Evolutionary conservation across 1,284 basidiomycete species (phyloP).

Genomic region (Leccinum pallidistipes): DNA sequence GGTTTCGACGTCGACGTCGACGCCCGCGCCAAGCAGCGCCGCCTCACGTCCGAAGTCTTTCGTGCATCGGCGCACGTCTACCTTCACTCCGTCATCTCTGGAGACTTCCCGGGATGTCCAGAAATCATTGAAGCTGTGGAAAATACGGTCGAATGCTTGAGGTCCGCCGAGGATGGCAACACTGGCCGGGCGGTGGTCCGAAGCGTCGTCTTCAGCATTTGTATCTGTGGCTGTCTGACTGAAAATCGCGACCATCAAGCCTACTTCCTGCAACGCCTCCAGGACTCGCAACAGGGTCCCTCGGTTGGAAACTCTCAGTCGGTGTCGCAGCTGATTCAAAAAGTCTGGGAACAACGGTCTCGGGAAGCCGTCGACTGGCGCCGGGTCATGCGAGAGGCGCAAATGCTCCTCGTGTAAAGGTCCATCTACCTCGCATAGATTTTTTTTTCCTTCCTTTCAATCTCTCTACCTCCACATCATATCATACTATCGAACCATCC

Average conservation of each 20-base stretch:
- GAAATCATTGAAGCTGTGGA: conserved; percentile 58
- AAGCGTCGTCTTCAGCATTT: conserved; percentile 76
- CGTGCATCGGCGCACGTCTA: conserved; percentile 71
- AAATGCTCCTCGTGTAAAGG: conserved; percentile 63
- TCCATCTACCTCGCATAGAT: not conserved
- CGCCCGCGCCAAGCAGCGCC: conserved; percentile 42
- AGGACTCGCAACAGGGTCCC: conserved; percentile 46
- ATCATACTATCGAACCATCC: conserved; percentile 1
- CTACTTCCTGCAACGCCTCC: conserved; percentile 49
- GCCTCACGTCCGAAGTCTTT: conserved; percentile 67
- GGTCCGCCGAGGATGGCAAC: conserved; percentile 42
- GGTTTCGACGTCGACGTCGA: not conserved
- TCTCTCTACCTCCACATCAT: conserved; percentile 2
- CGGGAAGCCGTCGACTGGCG: conserved; percentile 58
- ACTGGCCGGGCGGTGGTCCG: conserved; percentile 60
- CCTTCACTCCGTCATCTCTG: conserved; percentile 69
- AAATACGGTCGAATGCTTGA: conserved; percentile 54
- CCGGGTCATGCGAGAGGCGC: conserved; percentile 46
- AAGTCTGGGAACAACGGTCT: conserved; percentile 51
- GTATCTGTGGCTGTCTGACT: conserved; percentile 69
- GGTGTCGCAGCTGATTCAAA: conserved; percentile 54
- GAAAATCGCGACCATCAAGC: conserved; percentile 46
- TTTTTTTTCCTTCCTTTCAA: not conserved
- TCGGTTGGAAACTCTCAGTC: conserved; percentile 62
- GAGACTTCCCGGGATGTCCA: conserved; percentile 58